A percentile compares a stretch with the other conserved stretches of the same genome.
These are phyloP conservation scores for Calonectria hawksworthii DNA, from an alignment of 2,329 filamentous ascomycete species.

Conservation along the genomic window DNA sequence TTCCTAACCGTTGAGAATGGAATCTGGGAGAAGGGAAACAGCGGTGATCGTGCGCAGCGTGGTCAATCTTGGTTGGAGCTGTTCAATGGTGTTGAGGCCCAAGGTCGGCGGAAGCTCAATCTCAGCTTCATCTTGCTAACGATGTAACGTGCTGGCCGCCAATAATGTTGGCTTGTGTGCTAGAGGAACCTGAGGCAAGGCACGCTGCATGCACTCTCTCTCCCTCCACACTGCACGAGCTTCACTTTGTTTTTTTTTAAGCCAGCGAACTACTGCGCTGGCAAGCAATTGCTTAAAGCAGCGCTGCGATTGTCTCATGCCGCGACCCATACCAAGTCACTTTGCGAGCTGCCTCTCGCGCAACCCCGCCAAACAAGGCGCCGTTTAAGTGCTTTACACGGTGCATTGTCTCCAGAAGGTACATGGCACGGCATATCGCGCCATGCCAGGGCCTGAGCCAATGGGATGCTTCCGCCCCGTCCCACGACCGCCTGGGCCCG, in stretches of 20 bases:
- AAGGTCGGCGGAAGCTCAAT: slow-evolving; percentile 12
- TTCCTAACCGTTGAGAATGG: background rate
- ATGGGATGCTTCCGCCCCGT: slow-evolving; percentile 38
- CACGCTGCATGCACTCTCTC: slow-evolving; percentile 18
- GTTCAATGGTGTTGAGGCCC: slow-evolving; percentile 25
- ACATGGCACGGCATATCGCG: slow-evolving; percentile 35
- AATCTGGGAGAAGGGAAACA: background rate
- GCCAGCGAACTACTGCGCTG: slow-evolving; percentile 9
- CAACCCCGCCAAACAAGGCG: slow-evolving; percentile 39
- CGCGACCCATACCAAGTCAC: slow-evolving; percentile 38
- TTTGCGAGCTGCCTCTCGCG: slow-evolving; percentile 39
- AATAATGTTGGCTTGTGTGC: background rate
- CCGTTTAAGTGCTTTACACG: slow-evolving; percentile 39
- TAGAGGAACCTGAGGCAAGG: slow-evolving; percentile 7
- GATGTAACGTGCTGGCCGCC: slow-evolving; percentile 18
- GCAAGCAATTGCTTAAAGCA: slow-evolving; percentile 36
- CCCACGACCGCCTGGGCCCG: slow-evolving; percentile 13
- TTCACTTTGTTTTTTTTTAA: background rate
- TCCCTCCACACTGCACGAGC: background rate
- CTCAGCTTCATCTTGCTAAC: background rate
- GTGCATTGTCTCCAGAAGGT: slow-evolving; percentile 44
- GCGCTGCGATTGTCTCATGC: slow-evolving; percentile 38
- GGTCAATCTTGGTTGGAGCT: slow-evolving; percentile 10
- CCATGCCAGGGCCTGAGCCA: slow-evolving; percentile 30
- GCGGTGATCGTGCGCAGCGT: background rate